Evolutionary conservation across 2,329 filamentous ascomycete genomes (phyloP).

Genomic region (Aspergillus jensenii): DNA sequence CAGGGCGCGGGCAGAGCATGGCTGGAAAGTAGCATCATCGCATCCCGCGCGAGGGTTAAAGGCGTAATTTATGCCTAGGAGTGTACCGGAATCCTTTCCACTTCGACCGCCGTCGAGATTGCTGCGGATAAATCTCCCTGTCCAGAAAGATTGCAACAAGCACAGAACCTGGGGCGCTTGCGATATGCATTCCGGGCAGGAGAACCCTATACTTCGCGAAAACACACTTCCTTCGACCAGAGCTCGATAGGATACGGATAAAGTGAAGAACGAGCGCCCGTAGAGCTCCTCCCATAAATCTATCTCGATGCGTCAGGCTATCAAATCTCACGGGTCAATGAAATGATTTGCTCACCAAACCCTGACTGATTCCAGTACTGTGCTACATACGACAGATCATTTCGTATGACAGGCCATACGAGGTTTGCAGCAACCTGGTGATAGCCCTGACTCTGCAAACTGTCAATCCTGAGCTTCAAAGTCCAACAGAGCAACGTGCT

Average conservation of each 20-base stretch:
- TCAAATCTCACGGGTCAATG: neutral
- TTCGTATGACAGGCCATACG: conserved; percentile 72
- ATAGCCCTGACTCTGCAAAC: conserved; percentile 53
- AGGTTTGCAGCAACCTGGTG: conserved; percentile 52
- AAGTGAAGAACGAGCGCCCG: conserved; percentile 78
- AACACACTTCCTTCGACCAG: conserved; percentile 60
- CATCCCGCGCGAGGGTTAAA: conserved; percentile 36
- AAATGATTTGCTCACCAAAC: conserved; percentile 48
- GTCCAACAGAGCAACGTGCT: neutral
- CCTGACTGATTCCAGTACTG: conserved; percentile 54
- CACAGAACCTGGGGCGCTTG: conserved; percentile 71
- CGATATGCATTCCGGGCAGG: conserved; percentile 60
- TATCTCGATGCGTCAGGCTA: conserved; percentile 5
- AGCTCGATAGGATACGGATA: conserved; percentile 67
- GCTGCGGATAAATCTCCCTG: conserved; percentile 60
- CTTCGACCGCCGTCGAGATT: conserved; percentile 65
- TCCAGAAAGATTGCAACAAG: conserved; percentile 75
- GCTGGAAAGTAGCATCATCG: conserved; percentile 66
- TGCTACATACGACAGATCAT: conserved; percentile 70
- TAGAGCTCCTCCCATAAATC: conserved; percentile 80
- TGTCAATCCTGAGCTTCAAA: conserved; percentile 1
- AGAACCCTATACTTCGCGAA: conserved; percentile 62
- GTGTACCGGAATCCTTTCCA: conserved; percentile 70
- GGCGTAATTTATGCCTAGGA: conserved; percentile 52
- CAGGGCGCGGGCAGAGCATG: conserved; percentile 67